Evolutionary conservation across 805 yeast species (phyloP).

Genomic region (Starmerella bombicola): DNA sequence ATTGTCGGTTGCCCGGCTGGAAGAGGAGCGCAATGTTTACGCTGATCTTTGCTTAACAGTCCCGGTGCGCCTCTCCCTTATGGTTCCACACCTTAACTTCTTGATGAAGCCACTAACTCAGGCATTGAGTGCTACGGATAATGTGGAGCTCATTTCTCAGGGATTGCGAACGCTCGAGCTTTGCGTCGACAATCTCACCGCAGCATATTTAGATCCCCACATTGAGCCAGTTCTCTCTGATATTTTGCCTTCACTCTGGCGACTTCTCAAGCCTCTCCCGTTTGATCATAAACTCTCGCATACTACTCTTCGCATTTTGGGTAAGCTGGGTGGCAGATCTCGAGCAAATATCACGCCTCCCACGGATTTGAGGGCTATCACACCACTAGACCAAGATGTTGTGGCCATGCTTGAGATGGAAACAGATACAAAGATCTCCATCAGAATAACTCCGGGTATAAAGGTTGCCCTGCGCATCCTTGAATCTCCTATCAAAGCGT

Average conservation of each 20-base stretch:
- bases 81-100: slow-evolving; percentile 83
- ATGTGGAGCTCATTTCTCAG: slow-evolving; percentile 84
- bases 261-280: slow-evolving; percentile 80
- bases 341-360: slow-evolving; percentile 74
- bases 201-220: slow-evolving; percentile 93
- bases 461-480: slow-evolving; percentile 63
- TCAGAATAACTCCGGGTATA: slow-evolving; percentile 75
- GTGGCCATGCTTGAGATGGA: slow-evolving; percentile 57
- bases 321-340: slow-evolving; percentile 93
- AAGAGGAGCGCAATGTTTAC: slow-evolving; percentile 85
- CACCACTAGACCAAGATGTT: slow-evolving; percentile 48
- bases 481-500: slow-evolving; percentile 40
- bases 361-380: slow-evolving; percentile 44
- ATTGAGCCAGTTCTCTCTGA: slow-evolving; percentile 93
- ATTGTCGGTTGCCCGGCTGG: slow-evolving; percentile 68
- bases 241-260: slow-evolving; percentile 87
- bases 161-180: slow-evolving; percentile 89
- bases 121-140: slow-evolving; percentile 59
- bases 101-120: slow-evolving; percentile 83
- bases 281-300: slow-evolving; percentile 92
- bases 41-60: slow-evolving; percentile 92
- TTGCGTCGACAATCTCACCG: slow-evolving; percentile 91
- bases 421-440: slow-evolving; percentile 39
- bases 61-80: slow-evolving; percentile 84
- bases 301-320: slow-evolving; percentile 81